Evolutionary conservation across 2,329 filamentous ascomycete genomes (phyloP), one percentile per base, ranked within the genome.

Genomic region (Aulographum hederae): DNA sequence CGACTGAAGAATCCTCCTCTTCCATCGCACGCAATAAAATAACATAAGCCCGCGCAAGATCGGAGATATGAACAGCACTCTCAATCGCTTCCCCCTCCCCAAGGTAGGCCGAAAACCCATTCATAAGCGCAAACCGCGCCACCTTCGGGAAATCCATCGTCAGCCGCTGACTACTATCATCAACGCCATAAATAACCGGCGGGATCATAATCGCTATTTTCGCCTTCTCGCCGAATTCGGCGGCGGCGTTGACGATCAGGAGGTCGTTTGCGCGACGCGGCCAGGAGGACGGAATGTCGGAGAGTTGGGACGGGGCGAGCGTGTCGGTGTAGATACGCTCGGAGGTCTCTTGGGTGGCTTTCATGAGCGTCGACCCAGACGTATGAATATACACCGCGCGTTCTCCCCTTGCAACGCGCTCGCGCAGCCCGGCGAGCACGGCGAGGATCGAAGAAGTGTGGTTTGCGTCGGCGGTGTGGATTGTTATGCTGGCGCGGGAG

Each of bases 381-480:
- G 60, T 65, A 40, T 65, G 61, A 34, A 65, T 61, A 46, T 54
- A 66, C 36, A 60, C 58, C n/a, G 57, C 59, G 16, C 35, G 34
- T 18, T 54, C 48, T 8, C 47, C 48, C 20, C 51, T 39, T 2
- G 44, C 38, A 2, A 56, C 51, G 6, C 58, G 52, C 33, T 53
- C 39, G 29, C 48, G 39, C 31, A 65, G 41, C 4, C 58, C 61
- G 6, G 53, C 50, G 4, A 65, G 42, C 6, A 66, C 48, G 12
- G 60, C 57, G 38, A 58, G 38, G 2, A 51, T 60, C 10, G 53
- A 58, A 8, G 57, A 54, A 13, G 59, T 41, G 34, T 65, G 52
- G 43, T 65, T 61, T 3, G 60, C 58, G 3, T 58, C 61, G 8
- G 62, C 62, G 5, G 56, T 62, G 43, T 65, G 60, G 33, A 66